A percentile compares a stretch with the other conserved stretches of the same genome.
These are phyloP conservation scores for Hemerocallis citrina DNA, from an alignment of 106 monocot species.

Conservation along the genomic window DNA sequence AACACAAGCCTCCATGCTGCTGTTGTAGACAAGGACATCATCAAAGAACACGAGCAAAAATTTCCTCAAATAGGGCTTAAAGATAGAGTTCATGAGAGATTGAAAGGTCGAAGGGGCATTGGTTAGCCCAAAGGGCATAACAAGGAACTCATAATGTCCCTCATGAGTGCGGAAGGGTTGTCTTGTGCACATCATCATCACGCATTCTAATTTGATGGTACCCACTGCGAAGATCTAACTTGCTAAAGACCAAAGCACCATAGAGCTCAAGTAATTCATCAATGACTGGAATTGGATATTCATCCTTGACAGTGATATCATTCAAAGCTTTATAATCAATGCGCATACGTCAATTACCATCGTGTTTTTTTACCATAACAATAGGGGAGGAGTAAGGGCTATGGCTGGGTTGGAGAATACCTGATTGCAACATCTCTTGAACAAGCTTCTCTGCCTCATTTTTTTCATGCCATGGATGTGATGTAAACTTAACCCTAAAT, in stretches of 20 bases:
- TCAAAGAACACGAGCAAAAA: conserved; percentile 2
- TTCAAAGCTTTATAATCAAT: not conserved
- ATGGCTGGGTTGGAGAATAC: not conserved
- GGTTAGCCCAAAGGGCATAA: not conserved
- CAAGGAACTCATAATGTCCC: conserved; percentile 1
- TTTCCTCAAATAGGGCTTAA: not conserved
- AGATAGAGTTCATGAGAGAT: not conserved
- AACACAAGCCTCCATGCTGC: not conserved
- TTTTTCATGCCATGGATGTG: not conserved
- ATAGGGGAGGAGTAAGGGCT: not conserved
- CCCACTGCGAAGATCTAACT: not conserved
- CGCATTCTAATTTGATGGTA: not conserved
- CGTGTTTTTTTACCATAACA: not conserved
- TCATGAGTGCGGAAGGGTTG: not conserved
- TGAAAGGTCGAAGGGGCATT: conserved; percentile 3
- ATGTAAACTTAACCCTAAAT: no score
- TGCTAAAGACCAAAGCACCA: not conserved
- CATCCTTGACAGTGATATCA: not conserved
- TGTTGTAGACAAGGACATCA: not conserved
- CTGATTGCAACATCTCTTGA: not conserved
- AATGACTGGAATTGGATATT: not conserved
- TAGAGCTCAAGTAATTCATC: not conserved
- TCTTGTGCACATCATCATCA: not conserved
- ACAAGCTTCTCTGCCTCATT: not conserved
- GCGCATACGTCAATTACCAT: not conserved